A percentile compares a stretch with the other conserved stretches of the same genome.
Evolutionary conservation across 2,329 filamentous ascomycete species (phyloP).

Genomic region (Ophiostoma tasmaniense): DNA sequence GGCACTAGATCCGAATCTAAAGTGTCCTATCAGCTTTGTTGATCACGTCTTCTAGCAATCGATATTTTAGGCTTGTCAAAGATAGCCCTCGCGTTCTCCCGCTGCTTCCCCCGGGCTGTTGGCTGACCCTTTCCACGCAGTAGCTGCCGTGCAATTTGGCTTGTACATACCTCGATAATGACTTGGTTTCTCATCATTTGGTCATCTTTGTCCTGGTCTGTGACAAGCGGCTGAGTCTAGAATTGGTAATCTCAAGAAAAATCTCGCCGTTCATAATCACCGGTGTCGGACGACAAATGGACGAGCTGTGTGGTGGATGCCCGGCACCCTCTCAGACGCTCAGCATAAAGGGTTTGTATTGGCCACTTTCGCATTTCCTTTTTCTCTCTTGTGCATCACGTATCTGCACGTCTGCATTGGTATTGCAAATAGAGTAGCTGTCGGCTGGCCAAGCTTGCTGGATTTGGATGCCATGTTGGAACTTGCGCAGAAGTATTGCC

Average conservation of each 20-base stretch:
- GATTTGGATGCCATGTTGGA: not conserved
- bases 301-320: not conserved
- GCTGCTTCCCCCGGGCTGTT: not conserved
- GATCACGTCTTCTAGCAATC: not conserved
- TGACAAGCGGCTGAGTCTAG: not conserved
- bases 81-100: not conserved
- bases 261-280: not conserved
- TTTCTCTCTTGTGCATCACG: not conserved
- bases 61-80: not conserved
- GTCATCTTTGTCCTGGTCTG: not conserved
- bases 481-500: not conserved
- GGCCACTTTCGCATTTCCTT: not conserved
- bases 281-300: not conserved
- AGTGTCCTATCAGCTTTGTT: not conserved
- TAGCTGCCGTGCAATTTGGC: not conserved
- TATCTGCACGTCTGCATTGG: not conserved
- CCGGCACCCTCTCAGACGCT: not conserved
- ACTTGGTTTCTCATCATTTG: not conserved
- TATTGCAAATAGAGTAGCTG: not conserved
- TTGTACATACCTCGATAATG: not conserved
- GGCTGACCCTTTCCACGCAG: not conserved
- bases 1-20: not conserved
- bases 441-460: not conserved
- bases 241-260: not conserved
- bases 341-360: not conserved